Conservation (phyloP, 108 stramenopile species). For the Conticribra guillardii region DNA sequence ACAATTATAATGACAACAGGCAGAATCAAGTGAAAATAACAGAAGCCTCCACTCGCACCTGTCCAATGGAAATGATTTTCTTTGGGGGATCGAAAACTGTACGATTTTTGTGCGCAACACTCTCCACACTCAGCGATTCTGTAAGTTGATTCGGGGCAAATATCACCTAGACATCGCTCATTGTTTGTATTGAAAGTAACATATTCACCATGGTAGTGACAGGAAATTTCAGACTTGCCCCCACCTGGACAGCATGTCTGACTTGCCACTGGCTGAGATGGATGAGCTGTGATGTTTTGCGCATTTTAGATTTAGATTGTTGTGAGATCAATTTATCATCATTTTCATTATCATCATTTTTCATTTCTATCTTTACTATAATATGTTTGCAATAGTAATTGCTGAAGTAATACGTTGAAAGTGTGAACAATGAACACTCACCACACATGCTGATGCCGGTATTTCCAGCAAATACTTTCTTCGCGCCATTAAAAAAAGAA, state of each 20-base stretch:
- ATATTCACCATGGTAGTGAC: slow-evolving; percentile 6
- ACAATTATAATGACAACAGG: no score
- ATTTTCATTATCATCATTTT: no score
- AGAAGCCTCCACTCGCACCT: no score
- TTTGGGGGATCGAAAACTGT: neutral
- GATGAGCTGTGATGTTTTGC: slow-evolving; percentile 4
- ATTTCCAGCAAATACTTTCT: slow-evolving; percentile 16
- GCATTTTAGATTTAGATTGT: neutral
- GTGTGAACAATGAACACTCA: no score
- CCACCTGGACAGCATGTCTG: slow-evolving; percentile 6
- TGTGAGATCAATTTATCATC: neutral
- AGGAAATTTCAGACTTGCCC: slow-evolving; percentile 5
- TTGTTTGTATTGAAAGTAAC: slow-evolving; percentile 4
- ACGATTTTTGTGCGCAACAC: neutral
- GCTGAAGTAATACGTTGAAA: no score
- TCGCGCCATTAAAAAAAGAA: slow-evolving; percentile 30
- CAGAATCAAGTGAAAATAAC: no score
- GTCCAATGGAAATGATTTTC: neutral
- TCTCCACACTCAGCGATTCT: neutral
- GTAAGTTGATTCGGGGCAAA: neutral
- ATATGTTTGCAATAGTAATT: no score
- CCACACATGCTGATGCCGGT: neutral
- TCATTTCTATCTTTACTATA: no score
- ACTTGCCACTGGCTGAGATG: slow-evolving; percentile 2
- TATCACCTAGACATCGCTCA: neutral